Conservation (phyloP, 2,329 filamentous ascomycete genomes). For the Hypomyces rosellus region DNA sequence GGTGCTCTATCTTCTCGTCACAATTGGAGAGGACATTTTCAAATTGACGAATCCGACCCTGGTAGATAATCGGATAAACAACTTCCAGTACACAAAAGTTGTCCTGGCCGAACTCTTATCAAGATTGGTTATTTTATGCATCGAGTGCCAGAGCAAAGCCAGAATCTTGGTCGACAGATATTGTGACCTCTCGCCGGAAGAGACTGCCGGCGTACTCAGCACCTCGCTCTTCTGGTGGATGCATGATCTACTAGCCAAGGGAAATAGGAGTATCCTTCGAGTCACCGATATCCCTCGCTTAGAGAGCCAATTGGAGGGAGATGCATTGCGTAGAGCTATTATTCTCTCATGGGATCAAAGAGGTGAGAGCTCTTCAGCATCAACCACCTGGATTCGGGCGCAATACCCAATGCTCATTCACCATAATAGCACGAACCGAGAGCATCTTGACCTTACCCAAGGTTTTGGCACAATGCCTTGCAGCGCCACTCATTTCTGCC, state of each 20-base stretch:
- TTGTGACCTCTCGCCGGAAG: background rate
- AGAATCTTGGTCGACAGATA: background rate
- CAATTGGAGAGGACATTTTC: background rate
- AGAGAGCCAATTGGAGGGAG: background rate
- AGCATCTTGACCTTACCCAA: slow-evolving; percentile 2
- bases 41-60: background rate
- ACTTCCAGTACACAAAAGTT: background rate
- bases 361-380: background rate
- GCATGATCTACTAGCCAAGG: slow-evolving; percentile 2
- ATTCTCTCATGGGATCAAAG: slow-evolving; percentile 1
- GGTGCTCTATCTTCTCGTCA: slow-evolving; percentile 6
- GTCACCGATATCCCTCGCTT: slow-evolving; percentile 2
- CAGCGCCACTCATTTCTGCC: slow-evolving; percentile 21
- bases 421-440: background rate
- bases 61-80: too few species aligned
- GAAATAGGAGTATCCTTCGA: slow-evolving; percentile 5
- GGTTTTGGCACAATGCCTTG: slow-evolving; percentile 5
- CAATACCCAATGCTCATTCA: background rate
- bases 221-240: slow-evolving; percentile 11
- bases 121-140: background rate
- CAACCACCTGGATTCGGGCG: too few species aligned
- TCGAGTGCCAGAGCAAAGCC: slow-evolving; percentile 5
- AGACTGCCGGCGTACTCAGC: slow-evolving; percentile 1
- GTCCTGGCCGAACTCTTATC: background rate
- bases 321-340: background rate